phyloP scores from a whole-genome alignment of 2,329 filamentous ascomycete genomes.

The Ilyonectria mors-panacis region DNA sequence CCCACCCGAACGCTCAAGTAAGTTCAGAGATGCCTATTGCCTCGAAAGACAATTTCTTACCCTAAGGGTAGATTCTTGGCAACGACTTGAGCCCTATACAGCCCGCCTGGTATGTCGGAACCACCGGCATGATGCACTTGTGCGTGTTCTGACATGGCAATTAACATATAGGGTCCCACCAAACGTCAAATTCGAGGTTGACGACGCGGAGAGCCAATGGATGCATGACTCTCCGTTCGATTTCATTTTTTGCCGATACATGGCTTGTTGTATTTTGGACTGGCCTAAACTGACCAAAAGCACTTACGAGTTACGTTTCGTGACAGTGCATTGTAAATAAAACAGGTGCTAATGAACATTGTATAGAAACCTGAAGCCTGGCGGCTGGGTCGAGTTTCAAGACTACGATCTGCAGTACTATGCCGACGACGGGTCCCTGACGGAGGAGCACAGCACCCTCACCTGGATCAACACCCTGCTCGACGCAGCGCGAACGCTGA shows the following conservation, averaged over 20 bases:
- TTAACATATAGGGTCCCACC: slow-evolving; percentile 43
- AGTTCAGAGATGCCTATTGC: slow-evolving; percentile 36
- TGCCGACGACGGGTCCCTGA: slow-evolving; percentile 49
- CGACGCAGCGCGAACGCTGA: slow-evolving; percentile 31
- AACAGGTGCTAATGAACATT: background rate
- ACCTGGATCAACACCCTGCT: slow-evolving; percentile 43
- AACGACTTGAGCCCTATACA: slow-evolving; percentile 52
- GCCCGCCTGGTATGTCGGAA: slow-evolving; percentile 41
- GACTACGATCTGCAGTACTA: slow-evolving; percentile 47
- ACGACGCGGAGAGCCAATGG: slow-evolving; percentile 53
- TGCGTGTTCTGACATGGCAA: background rate
- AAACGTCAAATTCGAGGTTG: slow-evolving; percentile 56
- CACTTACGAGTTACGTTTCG: slow-evolving; percentile 38
- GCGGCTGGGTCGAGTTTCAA: slow-evolving; percentile 54
- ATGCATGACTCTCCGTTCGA: slow-evolving; percentile 49
- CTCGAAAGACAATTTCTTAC: background rate
- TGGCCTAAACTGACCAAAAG: slow-evolving; percentile 45
- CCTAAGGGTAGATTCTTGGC: slow-evolving; percentile 42
- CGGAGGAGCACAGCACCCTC: slow-evolving; percentile 33
- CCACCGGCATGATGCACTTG: background rate
- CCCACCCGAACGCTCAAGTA: slow-evolving; percentile 41
- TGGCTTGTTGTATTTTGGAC: slow-evolving; percentile 52
- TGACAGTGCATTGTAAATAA: background rate
- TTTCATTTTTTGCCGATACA: slow-evolving; percentile 54
- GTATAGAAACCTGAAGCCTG: slow-evolving; percentile 50